These are phyloP conservation scores for Trichoderma sp. DNA, from an alignment of 2,329 filamentous ascomycete genomes.

Conservation along the genomic window DNA sequence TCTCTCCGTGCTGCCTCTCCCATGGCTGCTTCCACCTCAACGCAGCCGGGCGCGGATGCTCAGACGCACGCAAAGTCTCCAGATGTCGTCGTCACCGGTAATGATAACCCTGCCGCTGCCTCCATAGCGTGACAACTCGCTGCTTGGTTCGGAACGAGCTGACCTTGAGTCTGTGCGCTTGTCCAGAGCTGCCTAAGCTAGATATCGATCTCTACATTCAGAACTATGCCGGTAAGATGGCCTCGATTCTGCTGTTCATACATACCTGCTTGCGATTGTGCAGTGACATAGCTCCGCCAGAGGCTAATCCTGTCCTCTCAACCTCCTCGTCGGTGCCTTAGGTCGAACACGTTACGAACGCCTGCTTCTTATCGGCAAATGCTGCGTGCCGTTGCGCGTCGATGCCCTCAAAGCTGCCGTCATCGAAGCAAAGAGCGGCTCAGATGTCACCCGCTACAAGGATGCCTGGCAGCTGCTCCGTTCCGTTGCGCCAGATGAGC, in stretches of 20 bases:
- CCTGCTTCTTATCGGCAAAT: constrained; percentile 77
- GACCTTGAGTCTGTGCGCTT: constrained; percentile 6
- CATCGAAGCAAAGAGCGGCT: constrained; percentile 72
- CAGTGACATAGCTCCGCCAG: not conserved
- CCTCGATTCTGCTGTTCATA: not conserved
- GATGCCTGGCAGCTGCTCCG: constrained; percentile 68
- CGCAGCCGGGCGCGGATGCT: constrained; percentile 21
- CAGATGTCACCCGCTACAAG: constrained; percentile 72
- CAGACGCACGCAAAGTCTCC: constrained; percentile 15
- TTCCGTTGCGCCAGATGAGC: constrained; percentile 64
- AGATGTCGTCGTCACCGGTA: constrained; percentile 50
- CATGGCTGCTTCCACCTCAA: constrained; percentile 19
- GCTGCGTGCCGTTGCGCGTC: constrained; percentile 71
- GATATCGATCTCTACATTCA: constrained; percentile 89
- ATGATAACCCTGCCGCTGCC: not conserved
- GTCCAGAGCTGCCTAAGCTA: constrained; percentile 75
- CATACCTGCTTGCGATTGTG: not conserved
- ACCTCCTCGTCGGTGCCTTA: constrained; percentile 41
- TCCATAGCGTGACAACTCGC: not conserved
- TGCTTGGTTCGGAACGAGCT: constrained; percentile 1
- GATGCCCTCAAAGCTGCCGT: constrained; percentile 83
- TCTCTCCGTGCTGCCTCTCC: not conserved
- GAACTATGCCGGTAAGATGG: constrained; percentile 75
- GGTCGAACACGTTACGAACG: constrained; percentile 81
- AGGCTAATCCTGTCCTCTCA: not conserved